Conservation (phyloP, 768 basidiomycete genomes). For the Pleurotus platypus region DNA sequence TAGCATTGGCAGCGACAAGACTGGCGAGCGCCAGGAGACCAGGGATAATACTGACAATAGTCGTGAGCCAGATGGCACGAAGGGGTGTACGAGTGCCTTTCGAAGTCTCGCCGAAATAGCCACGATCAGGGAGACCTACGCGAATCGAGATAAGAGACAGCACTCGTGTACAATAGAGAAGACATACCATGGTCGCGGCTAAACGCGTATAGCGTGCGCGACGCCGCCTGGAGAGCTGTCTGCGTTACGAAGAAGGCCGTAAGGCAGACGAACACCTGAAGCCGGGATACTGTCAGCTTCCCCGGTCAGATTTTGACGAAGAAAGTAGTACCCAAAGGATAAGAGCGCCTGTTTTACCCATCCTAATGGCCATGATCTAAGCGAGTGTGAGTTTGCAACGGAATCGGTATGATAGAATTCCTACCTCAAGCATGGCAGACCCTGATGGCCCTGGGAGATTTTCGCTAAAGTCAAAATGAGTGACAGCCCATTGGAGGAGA, state of each 20-base stretch:
- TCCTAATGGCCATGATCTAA: constrained; percentile 73
- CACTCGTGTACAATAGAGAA: not conserved
- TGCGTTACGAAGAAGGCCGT: constrained; percentile 87
- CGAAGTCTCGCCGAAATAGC: constrained; percentile 71
- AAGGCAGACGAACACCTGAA: constrained; percentile 68
- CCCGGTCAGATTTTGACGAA: no score
- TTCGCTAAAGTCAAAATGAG: constrained; percentile 32
- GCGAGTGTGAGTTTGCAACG: not conserved
- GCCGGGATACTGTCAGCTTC: no score
- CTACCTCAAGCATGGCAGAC: constrained; percentile 67
- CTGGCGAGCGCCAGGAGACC: constrained; percentile 76
- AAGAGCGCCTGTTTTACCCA: constrained; percentile 74
- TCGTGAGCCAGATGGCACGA: constrained; percentile 72
- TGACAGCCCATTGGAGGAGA: constrained; percentile 4
- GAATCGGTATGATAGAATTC: not conserved
- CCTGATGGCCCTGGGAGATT: constrained; percentile 68
- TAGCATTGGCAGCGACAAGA: constrained; percentile 71
- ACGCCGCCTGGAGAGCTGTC: constrained; percentile 77
- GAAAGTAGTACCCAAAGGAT: constrained; percentile 63
- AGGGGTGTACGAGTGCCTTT: constrained; percentile 67
- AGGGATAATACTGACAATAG: constrained; percentile 62
- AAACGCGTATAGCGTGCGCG: constrained; percentile 82
- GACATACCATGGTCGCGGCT: constrained; percentile 67
- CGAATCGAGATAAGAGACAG: not conserved
- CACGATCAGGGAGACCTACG: constrained; percentile 69